These are phyloP conservation scores for Fraxinus baroniana DNA, from an alignment of 305 asterid genomes.

Conservation along the genomic window DNA sequence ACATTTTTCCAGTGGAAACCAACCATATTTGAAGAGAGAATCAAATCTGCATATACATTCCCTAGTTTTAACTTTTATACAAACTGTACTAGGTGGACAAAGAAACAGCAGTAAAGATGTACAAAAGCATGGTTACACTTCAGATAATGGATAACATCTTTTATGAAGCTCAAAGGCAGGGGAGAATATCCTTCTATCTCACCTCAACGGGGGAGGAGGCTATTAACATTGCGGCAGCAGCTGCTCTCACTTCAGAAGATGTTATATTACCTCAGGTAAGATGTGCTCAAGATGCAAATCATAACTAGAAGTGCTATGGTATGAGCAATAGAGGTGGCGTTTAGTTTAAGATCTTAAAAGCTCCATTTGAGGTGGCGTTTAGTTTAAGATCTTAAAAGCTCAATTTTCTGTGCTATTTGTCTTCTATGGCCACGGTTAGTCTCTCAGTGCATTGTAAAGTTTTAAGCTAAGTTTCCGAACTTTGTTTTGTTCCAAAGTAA, in stretches of 20 bases:
- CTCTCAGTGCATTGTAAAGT: not conserved
- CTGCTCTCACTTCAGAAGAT: conserved; percentile 76
- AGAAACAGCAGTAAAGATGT: conserved; percentile 73
- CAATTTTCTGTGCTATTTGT: not conserved
- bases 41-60: not conserved
- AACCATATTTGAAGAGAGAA: not conserved
- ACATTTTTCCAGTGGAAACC: not conserved
- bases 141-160: conserved; percentile 71
- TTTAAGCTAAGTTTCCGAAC: not conserved
- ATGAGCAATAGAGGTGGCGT: not conserved
- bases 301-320: not conserved
- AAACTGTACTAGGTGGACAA: conserved; percentile 50
- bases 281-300: not conserved
- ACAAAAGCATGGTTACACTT: conserved; percentile 73
- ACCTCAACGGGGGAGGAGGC: conserved; percentile 90
- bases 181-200: conserved; percentile 79
- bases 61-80: not conserved
- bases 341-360: not conserved
- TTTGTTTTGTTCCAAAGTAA: not conserved
- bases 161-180: conserved; percentile 90
- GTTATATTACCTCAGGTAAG: conserved; percentile 73
- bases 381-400: not conserved
- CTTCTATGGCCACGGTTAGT: not conserved
- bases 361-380: not conserved
- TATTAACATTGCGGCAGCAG: conserved; percentile 81